These are phyloP conservation scores for Beta vulgaris DNA, from an alignment of 148 eudicot genomes.

Conservation along the genomic window DNA sequence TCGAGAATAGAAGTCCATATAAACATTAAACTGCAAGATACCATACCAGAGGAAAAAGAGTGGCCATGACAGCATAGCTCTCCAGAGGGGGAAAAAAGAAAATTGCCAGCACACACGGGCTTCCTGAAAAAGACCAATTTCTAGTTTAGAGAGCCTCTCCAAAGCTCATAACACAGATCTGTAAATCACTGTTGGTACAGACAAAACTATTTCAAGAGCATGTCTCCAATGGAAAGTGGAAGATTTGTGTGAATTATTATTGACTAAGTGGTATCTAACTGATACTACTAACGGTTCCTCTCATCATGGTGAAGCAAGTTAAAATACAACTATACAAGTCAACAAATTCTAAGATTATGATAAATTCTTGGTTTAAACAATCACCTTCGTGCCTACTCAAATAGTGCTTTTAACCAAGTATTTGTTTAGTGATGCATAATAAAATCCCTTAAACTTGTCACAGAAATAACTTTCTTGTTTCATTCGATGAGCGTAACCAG, in stretches of 20 bases:
- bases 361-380: neutral
- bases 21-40: neutral
- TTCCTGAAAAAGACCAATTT: slow-evolving; percentile 49
- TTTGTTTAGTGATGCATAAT: no score
- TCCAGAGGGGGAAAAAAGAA: slow-evolving; percentile 75
- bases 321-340: no score
- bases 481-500: neutral
- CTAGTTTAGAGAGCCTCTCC: neutral
- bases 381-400: neutral
- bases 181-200: no score
- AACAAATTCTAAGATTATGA: neutral
- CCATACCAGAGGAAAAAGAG: slow-evolving; percentile 84
- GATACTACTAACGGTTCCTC: no score
- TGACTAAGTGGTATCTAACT: no score
- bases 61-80: slow-evolving; percentile 91
- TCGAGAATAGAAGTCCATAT: neutral
- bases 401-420: no score
- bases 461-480: no score
- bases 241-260: no score
- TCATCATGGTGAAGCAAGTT: no score
- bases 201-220: neutral
- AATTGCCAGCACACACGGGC: slow-evolving; percentile 84
- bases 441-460: neutral
- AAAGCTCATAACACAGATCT: neutral
- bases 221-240: neutral